These are phyloP conservation scores for Ichthyophonus hoferi DNA, from an alignment of 208 protist genomes.

Conservation along the genomic window DNA sequence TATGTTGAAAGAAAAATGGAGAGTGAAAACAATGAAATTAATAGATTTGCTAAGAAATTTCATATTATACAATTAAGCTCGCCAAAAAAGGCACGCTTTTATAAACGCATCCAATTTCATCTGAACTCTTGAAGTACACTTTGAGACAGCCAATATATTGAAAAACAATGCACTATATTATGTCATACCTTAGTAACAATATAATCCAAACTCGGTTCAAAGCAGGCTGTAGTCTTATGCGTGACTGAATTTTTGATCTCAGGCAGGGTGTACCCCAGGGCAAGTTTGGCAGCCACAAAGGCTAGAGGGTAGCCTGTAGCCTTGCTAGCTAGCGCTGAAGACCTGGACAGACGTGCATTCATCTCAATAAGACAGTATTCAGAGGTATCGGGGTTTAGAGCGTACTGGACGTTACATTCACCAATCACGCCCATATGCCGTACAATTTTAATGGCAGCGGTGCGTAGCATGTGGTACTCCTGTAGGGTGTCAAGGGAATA, in stretches of 20 bases:
- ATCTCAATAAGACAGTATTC: slow-evolving; percentile 92
- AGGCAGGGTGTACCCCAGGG: slow-evolving; percentile 84
- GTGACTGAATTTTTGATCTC: slow-evolving; percentile 83
- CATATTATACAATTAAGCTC: too few relatives aligned
- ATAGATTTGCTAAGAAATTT: too few relatives aligned
- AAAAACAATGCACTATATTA: too few relatives aligned
- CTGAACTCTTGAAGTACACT: too few relatives aligned
- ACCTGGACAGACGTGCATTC: slow-evolving; percentile 90
- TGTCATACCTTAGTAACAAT: slow-evolving; percentile 85
- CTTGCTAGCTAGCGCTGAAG: slow-evolving; percentile 87
- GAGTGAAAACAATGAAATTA: too few relatives aligned
- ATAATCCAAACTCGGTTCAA: slow-evolving; percentile 94
- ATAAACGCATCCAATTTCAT: too few relatives aligned
- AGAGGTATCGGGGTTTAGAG: slow-evolving; percentile 83
- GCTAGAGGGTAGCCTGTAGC: slow-evolving; percentile 79
- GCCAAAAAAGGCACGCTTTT: too few relatives aligned
- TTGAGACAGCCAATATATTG: background rate
- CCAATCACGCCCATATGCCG: slow-evolving; percentile 79
- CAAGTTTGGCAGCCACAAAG: slow-evolving; percentile 93
- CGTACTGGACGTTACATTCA: slow-evolving; percentile 96
- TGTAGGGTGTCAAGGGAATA: too few relatives aligned
- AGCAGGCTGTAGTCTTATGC: slow-evolving; percentile 67
- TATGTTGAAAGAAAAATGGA: too few relatives aligned
- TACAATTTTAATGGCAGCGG: slow-evolving; percentile 80
- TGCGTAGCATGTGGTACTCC: slow-evolving; percentile 91